Evolutionary conservation across 2,329 filamentous ascomycete genomes (phyloP).

Genomic region (Neonectria faginata): DNA sequence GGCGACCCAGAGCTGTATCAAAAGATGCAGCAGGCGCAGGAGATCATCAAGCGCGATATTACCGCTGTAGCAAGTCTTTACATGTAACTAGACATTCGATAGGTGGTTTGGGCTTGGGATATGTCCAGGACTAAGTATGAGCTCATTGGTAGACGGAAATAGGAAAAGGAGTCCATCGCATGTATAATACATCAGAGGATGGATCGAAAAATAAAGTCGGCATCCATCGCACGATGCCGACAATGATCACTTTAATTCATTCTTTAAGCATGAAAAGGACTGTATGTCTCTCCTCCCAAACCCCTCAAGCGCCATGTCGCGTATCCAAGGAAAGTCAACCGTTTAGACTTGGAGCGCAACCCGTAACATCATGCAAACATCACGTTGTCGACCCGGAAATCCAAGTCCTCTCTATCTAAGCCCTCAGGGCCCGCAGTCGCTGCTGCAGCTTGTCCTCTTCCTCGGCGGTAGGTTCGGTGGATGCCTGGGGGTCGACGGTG

Average conservation of each 20-base stretch:
- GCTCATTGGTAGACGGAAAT: neutral
- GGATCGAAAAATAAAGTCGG: neutral
- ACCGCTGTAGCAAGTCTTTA: conserved; percentile 90
- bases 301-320: conserved; percentile 41
- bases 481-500: conserved; percentile 68
- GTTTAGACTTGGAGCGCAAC: conserved; percentile 16
- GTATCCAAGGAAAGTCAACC: conserved; percentile 33
- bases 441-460: conserved; percentile 81
- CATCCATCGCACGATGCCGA: conserved; percentile 16
- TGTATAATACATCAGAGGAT: neutral
- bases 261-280: conserved; percentile 9
- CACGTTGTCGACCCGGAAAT: neutral
- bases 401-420: conserved; percentile 48
- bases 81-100: conserved; percentile 68
- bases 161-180: neutral
- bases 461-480: conserved; percentile 77
- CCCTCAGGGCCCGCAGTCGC: conserved; percentile 66
- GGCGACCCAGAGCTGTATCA: conserved; percentile 92
- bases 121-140: neutral
- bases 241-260: conserved; percentile 19
- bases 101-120: neutral
- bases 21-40: conserved; percentile 98
- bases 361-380: conserved; percentile 8
- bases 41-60: conserved; percentile 97
- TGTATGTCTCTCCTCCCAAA: conserved; percentile 29